Conservation (phyloP, 768 basidiomycete genomes). For the Lenzites betulinus region DNA sequence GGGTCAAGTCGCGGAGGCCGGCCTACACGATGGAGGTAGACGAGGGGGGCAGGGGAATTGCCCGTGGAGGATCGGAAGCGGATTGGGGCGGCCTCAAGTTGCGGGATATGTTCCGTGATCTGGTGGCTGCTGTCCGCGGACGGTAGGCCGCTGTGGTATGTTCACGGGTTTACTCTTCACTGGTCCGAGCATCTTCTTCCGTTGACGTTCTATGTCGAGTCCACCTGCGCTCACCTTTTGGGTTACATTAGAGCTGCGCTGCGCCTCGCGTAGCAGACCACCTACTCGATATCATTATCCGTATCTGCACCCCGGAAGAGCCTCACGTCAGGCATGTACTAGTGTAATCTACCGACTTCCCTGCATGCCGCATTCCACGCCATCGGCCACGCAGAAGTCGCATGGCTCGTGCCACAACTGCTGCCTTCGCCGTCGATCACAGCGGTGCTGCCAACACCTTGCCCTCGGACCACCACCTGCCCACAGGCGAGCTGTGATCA, state of each 20-base stretch:
- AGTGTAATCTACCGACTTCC: not conserved
- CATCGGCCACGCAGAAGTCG: slow-evolving; percentile 3
- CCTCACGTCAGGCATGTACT: not conserved
- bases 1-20: not conserved
- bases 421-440: not conserved
- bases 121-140: slow-evolving; percentile 28
- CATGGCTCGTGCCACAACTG: not conserved
- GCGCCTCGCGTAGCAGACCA: not conserved
- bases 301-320: not conserved
- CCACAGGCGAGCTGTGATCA: not conserved
- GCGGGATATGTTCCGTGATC: slow-evolving; percentile 32
- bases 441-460: not conserved
- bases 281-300: not conserved
- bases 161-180: not conserved
- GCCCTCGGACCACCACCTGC: slow-evolving; percentile 8
- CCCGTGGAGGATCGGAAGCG: not conserved
- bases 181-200: not conserved
- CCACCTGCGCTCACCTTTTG: not conserved
- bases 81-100: slow-evolving; percentile 24
- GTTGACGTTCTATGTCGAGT: not conserved
- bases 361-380: not conserved
- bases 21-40: slow-evolving; percentile 9
- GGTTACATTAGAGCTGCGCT: not conserved
- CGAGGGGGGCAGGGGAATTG: slow-evolving; percentile 9
- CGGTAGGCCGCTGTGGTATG: slow-evolving; percentile 1